Percentiles rank a stretch among this genome's conserved stretches.
phyloP scores from a whole-genome alignment of 352 stramenopile species.

The Globisporangium mamillatum region DNA sequence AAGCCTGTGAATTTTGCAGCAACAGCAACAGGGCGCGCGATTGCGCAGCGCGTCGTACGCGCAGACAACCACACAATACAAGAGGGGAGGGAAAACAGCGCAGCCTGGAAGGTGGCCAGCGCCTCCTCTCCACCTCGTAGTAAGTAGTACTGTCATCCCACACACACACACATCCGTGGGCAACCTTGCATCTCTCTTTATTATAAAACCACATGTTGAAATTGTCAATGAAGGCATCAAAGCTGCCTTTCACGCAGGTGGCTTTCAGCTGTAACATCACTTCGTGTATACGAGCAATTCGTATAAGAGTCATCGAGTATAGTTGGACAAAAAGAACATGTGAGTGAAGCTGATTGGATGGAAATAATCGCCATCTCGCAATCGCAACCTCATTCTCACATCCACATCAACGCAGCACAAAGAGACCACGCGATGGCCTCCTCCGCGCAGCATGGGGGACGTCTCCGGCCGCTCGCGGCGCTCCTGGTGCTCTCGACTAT shows the following conservation, averaged over 20 bases:
- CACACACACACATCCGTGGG: slow-evolving; percentile 2
- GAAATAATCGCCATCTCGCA: background rate
- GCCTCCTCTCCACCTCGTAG: background rate
- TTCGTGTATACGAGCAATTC: background rate
- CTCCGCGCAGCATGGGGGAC: background rate
- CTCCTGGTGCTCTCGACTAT: background rate
- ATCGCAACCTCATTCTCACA: background rate
- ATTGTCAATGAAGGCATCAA: background rate
- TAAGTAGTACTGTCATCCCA: background rate
- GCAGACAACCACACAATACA: background rate
- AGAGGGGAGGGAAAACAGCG: background rate
- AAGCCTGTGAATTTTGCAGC: background rate
- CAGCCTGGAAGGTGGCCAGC: background rate
- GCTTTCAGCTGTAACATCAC: background rate
- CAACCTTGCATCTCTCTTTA: slow-evolving; percentile 12
- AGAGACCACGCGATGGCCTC: background rate
- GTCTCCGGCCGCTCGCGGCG: slow-evolving; percentile 9
- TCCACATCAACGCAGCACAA: background rate
- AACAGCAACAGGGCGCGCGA: background rate
- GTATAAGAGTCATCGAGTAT: background rate
- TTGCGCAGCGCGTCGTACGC: background rate
- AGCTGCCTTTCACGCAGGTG: no score
- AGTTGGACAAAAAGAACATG: background rate
- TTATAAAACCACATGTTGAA: slow-evolving; percentile 11
- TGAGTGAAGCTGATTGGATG: background rate